A percentile compares a stretch with the other conserved stretches of the same genome.
Evolutionary conservation across 441 rosid genomes (phyloP).

Genomic region (Hypseocharis bilobata): DNA sequence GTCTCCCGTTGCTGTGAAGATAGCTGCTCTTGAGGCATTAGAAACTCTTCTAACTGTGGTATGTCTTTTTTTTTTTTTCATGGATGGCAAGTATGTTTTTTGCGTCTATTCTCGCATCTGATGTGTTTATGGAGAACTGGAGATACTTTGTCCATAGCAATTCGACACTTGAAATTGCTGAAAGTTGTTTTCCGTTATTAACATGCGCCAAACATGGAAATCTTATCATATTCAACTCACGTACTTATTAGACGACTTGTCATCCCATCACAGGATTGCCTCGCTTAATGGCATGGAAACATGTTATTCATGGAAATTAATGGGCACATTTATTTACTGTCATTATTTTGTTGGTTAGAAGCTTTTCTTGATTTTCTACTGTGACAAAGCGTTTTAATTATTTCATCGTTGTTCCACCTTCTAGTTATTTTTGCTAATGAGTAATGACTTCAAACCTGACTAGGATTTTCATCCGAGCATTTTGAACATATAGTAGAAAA

Average conservation of each 20-base stretch:
- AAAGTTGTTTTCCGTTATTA: not conserved
- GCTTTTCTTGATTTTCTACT: not conserved
- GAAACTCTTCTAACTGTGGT: constrained; percentile 72
- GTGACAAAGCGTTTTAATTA: not conserved
- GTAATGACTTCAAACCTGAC: too few species aligned
- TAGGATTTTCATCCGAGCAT: too few species aligned
- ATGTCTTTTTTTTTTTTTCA: constrained; percentile 19
- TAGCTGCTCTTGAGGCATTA: constrained; percentile 70
- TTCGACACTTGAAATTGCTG: not conserved
- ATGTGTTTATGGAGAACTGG: not conserved
- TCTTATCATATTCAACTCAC: not conserved
- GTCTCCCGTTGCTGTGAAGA: constrained; percentile 42
- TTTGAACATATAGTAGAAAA: not conserved
- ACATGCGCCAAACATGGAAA: not conserved
- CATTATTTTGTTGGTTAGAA: not conserved
- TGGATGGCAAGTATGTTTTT: not conserved
- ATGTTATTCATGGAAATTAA: not conserved
- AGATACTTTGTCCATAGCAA: not conserved
- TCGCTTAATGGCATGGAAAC: not conserved
- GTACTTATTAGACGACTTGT: not conserved
- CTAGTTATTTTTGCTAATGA: too few species aligned
- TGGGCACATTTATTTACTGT: not conserved
- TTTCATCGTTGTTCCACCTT: not conserved
- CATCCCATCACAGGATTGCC: not conserved
- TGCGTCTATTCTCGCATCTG: not conserved